These are phyloP conservation scores for Herpotrichia juniperi DNA, from an alignment of 2,329 filamentous ascomycete species.

Conservation along the genomic window DNA sequence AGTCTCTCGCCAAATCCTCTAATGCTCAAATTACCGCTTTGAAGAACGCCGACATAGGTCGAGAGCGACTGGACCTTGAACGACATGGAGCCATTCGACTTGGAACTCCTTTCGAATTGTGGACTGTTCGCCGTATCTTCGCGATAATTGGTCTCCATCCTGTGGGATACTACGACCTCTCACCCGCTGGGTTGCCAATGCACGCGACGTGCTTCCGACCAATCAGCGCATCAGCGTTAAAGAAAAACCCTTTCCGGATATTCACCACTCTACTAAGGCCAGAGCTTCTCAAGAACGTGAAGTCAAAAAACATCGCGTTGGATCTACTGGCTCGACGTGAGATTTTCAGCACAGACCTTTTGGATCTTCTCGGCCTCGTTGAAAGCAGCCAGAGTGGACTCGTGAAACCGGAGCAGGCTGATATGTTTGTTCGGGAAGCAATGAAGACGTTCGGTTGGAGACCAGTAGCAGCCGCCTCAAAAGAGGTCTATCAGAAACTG, in stretches of 20 bases:
- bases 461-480: conserved; percentile 46
- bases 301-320: conserved; percentile 40
- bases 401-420: conserved; percentile 38
- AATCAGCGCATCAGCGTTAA: conserved; percentile 37
- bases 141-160: conserved; percentile 55
- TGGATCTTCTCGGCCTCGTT: background rate
- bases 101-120: conserved; percentile 53
- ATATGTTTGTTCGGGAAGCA: conserved; percentile 51
- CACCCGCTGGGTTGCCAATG: conserved; percentile 55
- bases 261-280: conserved; percentile 51
- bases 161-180: conserved; percentile 61
- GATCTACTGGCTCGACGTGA: conserved; percentile 44
- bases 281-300: conserved; percentile 46
- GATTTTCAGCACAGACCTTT: conserved; percentile 47
- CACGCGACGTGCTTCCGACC: conserved; percentile 61
- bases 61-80: conserved; percentile 37
- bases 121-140: conserved; percentile 53
- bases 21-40: conserved; percentile 1
- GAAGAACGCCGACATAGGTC: conserved; percentile 11
- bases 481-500: conserved; percentile 51
- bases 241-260: conserved; percentile 54
- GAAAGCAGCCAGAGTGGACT: background rate
- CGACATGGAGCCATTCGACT: conserved; percentile 58
- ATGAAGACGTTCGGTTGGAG: conserved; percentile 58
- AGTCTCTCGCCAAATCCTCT: background rate